Evolutionary conservation across 805 yeast species (phyloP).

Genomic region (Lipomyces chichibuensis): DNA sequence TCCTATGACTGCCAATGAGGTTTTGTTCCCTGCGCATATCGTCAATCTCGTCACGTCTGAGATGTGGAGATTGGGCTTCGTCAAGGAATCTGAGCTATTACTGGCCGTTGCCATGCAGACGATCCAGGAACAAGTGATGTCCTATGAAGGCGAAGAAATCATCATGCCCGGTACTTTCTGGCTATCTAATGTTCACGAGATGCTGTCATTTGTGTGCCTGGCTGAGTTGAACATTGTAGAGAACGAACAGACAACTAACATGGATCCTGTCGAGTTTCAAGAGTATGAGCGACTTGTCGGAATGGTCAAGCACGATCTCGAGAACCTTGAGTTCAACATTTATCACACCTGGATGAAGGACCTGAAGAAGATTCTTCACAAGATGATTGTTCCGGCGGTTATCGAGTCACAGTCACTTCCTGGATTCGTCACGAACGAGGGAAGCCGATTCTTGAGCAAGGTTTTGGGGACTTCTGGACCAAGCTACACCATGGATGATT

Average conservation of each 20-base stretch:
- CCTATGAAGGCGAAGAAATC: conserved; percentile 81
- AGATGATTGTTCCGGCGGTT: conserved; percentile 92
- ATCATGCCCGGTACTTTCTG: conserved; percentile 95
- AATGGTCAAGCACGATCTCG: conserved; percentile 91
- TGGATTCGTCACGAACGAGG: conserved; percentile 88
- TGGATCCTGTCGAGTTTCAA: conserved; percentile 87
- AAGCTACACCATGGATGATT: conserved; percentile 91
- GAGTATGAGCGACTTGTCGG: conserved; percentile 88
- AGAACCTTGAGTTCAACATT: conserved; percentile 87
- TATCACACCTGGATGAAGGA: conserved; percentile 97
- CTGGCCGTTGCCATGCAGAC: conserved; percentile 85
- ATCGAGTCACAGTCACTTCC: conserved; percentile 93
- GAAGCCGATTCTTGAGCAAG: conserved; percentile 77
- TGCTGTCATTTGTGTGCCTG: conserved; percentile 89
- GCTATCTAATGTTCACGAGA: conserved; percentile 94
- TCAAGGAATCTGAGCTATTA: conserved; percentile 87
- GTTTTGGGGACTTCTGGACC: conserved; percentile 63
- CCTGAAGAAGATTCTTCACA: conserved; percentile 85
- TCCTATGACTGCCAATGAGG: conserved; percentile 83
- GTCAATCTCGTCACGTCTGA: conserved; percentile 89
- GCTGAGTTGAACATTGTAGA: conserved; percentile 91
- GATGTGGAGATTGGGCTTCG: conserved; percentile 97
- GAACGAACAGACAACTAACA: conserved; percentile 76
- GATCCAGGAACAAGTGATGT: conserved; percentile 79
- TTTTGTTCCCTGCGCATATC: conserved; percentile 93